Evolutionary conservation across 441 rosid genomes (phyloP), one percentile per base, ranked within the genome.

Genomic region (Raphanus hybrid): DNA sequence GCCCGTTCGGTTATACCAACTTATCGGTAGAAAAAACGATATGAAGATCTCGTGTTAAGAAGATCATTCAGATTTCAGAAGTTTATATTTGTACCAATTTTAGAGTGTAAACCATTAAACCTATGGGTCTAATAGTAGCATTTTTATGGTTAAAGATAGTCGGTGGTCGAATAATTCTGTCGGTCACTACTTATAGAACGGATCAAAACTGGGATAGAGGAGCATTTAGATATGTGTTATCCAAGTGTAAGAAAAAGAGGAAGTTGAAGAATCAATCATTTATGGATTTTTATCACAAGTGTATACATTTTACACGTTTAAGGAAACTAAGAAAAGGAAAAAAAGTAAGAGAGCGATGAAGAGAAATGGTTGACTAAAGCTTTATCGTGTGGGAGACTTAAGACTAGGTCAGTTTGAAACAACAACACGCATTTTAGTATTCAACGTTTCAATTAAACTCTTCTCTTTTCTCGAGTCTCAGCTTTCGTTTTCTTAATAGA

Each of bases 331-430:
- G 2, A 48, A 6, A 45, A 50, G 3, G 2, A 48, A 6, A 45
- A 3, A 32, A 75, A 12, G 15, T 26, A 63, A 35, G 20, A 63
- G 27, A 63, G 63, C 7, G 52, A 76, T 4, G 76, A 5, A 66
- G 81, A 73, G 74, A 18, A 60, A 50, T 72, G 50, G 77, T 73
- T 67, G 78, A 67, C 74, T 61, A 1, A 29, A 73, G 14, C 62
- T 27, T 72, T 52, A 27, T 52, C 4, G 15, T 52, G 74, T 67
- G 69, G 77, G 69, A 39, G 77, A 73, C 74, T 54, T 67, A 67
- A 67, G 81, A 78, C 77, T 64, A 78, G 52, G 81, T 78, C 81
- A 78, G 73, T 37, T 67, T 29, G 62, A 67, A 78, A 67, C 59
- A 73, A 62, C 45, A 67, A 61, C 80, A 66, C 81, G 73, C 35